Percentiles rank a stretch among this genome's conserved stretches.
Evolutionary conservation across 768 basidiomycete species (phyloP).

Genomic region (Pleurotus sapidus): DNA sequence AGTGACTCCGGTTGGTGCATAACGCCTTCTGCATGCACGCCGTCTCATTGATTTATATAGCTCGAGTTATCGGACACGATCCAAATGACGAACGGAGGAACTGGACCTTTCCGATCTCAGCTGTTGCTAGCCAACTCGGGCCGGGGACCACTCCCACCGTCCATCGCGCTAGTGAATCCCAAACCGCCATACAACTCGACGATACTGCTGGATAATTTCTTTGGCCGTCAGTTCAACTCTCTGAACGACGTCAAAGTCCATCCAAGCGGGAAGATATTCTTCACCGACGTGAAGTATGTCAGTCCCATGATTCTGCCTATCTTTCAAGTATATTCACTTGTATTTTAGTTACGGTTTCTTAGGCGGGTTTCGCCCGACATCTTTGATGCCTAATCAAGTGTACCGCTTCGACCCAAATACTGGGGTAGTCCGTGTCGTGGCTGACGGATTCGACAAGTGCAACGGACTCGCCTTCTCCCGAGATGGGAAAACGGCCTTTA

Average conservation of each 20-base stretch:
- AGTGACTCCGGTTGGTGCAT: conserved; percentile 35
- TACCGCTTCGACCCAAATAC: conserved; percentile 72
- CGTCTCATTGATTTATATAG: conserved; percentile 28
- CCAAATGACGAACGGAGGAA: conserved; percentile 75
- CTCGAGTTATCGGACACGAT: conserved; percentile 55
- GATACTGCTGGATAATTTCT: conserved; percentile 73
- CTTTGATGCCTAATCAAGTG: conserved; percentile 70
- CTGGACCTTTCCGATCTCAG: conserved; percentile 55
- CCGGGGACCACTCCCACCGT: conserved; percentile 59
- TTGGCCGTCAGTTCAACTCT: conserved; percentile 79
- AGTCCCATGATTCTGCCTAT: not conserved
- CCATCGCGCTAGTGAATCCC: conserved; percentile 64
- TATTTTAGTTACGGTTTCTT: conserved; percentile 57
- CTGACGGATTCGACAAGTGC: conserved; percentile 68
- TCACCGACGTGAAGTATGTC: conserved; percentile 68
- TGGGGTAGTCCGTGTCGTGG: conserved; percentile 64
- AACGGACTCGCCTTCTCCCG: conserved; percentile 74
- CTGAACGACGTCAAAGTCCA: conserved; percentile 77
- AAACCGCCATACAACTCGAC: conserved; percentile 61
- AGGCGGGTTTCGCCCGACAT: conserved; percentile 62
- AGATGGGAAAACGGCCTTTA: conserved; percentile 62
- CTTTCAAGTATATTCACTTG: not conserved
- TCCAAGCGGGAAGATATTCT: conserved; percentile 67
- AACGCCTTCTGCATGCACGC: not conserved
- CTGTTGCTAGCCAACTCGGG: conserved; percentile 65